Conservation (phyloP, 768 basidiomycete genomes). For the Phallus indusiatus region DNA sequence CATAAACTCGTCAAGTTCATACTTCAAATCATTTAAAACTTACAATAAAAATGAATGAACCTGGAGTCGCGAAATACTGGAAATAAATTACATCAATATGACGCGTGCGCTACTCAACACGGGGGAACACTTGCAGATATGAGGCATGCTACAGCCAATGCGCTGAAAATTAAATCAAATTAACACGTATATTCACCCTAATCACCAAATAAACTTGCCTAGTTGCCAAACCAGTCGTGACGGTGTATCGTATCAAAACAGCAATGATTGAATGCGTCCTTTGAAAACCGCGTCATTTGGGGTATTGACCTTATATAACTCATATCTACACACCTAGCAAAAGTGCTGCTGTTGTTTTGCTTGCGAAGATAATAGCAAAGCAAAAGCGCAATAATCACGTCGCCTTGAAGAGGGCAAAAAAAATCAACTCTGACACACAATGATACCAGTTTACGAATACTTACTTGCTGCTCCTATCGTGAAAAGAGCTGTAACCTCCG, state of each 20-base stretch:
- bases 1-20: neutral
- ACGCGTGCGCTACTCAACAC: neutral
- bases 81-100: neutral
- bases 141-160: slow-evolving; percentile 1
- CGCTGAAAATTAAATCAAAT: neutral
- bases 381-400: slow-evolving; percentile 4
- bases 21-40: neutral
- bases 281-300: too few species aligned
- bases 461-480: slow-evolving; percentile 3
- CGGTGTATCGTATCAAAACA: neutral
- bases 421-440: neutral
- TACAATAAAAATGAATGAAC: slow-evolving; percentile 5
- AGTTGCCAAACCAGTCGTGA: slow-evolving; percentile 2
- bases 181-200: neutral
- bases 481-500: neutral
- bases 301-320: too few species aligned
- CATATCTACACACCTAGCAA: neutral
- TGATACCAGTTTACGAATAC: neutral
- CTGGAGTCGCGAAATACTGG: slow-evolving; percentile 4
- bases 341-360: neutral
- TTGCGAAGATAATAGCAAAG: slow-evolving; percentile 4
- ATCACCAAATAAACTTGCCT: neutral
- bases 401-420: neutral
- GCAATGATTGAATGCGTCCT: slow-evolving; percentile 2
- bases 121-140: neutral